Base-by-base conservation (phyloP, 495 filamentous ascomycete species). In the Xylaria intraflava region DNA sequence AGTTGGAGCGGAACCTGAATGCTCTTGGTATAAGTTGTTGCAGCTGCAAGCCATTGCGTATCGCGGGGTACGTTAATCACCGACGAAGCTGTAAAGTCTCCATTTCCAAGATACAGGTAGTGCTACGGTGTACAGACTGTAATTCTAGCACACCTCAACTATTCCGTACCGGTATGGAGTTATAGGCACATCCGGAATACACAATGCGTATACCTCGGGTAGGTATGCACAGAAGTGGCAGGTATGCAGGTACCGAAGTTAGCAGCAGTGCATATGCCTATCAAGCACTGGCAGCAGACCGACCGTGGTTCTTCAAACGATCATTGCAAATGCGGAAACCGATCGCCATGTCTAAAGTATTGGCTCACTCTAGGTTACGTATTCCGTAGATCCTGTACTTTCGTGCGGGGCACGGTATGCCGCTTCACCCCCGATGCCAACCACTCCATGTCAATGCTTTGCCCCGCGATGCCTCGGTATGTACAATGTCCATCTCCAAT, bases 31-130 rank as follows among this genome's bases (percentile, higher is more conserved):
- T n/a, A n/a, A n/a, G n/a, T n/a, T n/a, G n/a, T n/a, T 49, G 33
- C 46, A 38, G 46, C 46, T 49, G 46, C 46, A 49, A 12, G 46
- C 27, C 46, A 39, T 50, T n/a, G n/a, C n/a, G n/a, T n/a, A n/a
- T n/a, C n/a, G n/a, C n/a, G n/a, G n/a, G n/a, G n/a, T n/a, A n/a
- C n/a, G n/a, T n/a, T n/a, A n/a, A n/a, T n/a, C n/a, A n/a, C n/a
- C n/a, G n/a, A n/a, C n/a, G n/a, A 24, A 46, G 16, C 20, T 48
- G 46, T 38, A 31, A 31, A 31, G 46, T 48, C 35, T 7, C 22
- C 14, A 26, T 31, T 47, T 7, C 20, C 2, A 39, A 6, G 16
- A 22, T 42, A 42, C 19, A 42, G 9, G 44, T n/a, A 33, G n/a
- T n/a, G n/a, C n/a, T n/a, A n/a, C n/a, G n/a, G n/a, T n/a, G n/a